Base-by-base conservation (phyloP, 305 asterid genomes). In the Andrographis paniculata region DNA sequence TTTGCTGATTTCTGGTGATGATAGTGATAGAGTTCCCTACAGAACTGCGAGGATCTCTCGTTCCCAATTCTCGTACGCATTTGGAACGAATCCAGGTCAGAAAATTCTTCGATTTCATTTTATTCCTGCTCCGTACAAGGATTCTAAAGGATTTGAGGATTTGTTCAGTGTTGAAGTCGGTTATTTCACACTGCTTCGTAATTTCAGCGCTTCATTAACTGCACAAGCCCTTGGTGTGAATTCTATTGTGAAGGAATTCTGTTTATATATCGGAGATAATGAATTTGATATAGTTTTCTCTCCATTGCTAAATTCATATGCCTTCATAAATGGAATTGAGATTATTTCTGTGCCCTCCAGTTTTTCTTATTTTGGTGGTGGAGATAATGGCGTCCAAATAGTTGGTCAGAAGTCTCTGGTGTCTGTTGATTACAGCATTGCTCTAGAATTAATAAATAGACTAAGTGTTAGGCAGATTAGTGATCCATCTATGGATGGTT, bases 21-120 rank as follows among this genome's bases (percentile, higher is more conserved):
- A 24, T 24, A 8, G 6, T 3, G n/a, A n/a, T n/a, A n/a, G n/a
- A n/a, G 30, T 24, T 24, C 30, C 30, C 6, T 24, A 24, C 30
- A 8, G 6, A 8, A 24, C 30, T 4, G 30, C 30, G 4, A 24
- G 30, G 8, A 8, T 24, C 8, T 24, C 30, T 24, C 8, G 30
- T 24, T 24, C 30, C 6, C 30, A 24, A 24, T 24, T 24, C 30
- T 55, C 63, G 61, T 79, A 72, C 56, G 14, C 54, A 3, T 67
- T 79, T 51, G 71, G 17, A 6, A 55, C 70, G 50, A 23, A 33
- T 23, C 58, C 82, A 55, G 79, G 81, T 73, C 77, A 76, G 79
- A 75, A 70, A 41, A 50, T 69, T 35, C 56, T 73, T 47, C 77
- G 77, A 40, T 66, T 76, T 15, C 84, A 75, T 64, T 75, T 79